These are phyloP conservation scores for Apiosordaria backusii DNA, from an alignment of 495 filamentous ascomycete genomes.

Conservation along the genomic window DNA sequence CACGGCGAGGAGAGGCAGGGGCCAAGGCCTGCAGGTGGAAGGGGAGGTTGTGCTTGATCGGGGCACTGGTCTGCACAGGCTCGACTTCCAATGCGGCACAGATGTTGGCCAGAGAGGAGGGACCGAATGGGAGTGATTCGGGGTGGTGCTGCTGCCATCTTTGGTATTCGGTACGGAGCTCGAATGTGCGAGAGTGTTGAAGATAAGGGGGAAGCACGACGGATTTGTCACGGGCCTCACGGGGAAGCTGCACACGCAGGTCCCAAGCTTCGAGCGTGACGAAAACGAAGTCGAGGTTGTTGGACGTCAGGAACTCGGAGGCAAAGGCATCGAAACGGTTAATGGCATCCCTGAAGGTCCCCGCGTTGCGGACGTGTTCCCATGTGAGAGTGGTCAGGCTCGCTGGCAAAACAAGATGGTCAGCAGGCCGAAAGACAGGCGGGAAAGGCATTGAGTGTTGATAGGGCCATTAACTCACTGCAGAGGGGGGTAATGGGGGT, in stretches of 20 bases:
- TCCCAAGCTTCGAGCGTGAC: conserved; percentile 99
- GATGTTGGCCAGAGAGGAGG: conserved; percentile 91
- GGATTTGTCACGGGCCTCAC: conserved; percentile 95
- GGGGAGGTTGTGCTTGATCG: conserved; percentile 96
- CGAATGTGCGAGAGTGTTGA: conserved; percentile 95
- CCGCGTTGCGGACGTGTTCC: conserved; percentile 96
- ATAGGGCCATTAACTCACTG: conserved; percentile 65
- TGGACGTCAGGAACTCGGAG: conserved; percentile 75
- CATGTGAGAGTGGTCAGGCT: conserved; percentile 96
- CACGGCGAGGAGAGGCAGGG: conserved; percentile 92
- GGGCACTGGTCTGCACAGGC: conserved; percentile 90
- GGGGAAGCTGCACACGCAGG: conserved; percentile 92
- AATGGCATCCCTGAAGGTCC: conserved; percentile 94
- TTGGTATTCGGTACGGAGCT: conserved; percentile 94
- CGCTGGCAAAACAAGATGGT: conserved; percentile 51
- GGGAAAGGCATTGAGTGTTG: conserved; percentile 14
- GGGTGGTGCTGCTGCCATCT: conserved; percentile 98
- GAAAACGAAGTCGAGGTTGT: conserved; percentile 93
- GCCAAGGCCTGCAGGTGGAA: conserved; percentile 97
- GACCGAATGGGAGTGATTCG: conserved; percentile 93
- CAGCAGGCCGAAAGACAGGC: conserved; percentile 13
- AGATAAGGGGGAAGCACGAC: conserved; percentile 95
- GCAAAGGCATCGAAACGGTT: conserved; percentile 91
- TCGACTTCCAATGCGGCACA: conserved; percentile 97
- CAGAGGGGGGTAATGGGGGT: conserved; percentile 97